These are phyloP conservation scores for Coleophoma crateriformis DNA, from an alignment of 2,329 filamentous ascomycete species.

Conservation along the genomic window DNA sequence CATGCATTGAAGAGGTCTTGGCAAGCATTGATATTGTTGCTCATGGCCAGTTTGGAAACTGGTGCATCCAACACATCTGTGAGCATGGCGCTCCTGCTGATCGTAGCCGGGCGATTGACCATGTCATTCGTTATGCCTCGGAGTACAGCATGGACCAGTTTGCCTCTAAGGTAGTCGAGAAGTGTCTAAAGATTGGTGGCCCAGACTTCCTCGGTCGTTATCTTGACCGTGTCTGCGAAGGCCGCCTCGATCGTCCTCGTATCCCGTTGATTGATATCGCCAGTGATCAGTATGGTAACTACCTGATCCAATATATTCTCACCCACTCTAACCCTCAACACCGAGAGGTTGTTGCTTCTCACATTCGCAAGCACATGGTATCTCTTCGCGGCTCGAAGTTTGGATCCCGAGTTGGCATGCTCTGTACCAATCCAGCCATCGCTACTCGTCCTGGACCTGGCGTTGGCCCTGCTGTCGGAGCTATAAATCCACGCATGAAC, in stretches of 20 bases:
- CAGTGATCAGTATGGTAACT: slow-evolving; percentile 98
- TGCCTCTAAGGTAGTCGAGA: slow-evolving; percentile 97
- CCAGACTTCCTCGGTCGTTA: slow-evolving; percentile 88
- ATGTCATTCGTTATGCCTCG: slow-evolving; percentile 86
- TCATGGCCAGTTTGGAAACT: slow-evolving; percentile 97
- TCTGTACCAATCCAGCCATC: slow-evolving; percentile 92
- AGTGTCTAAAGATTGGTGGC: slow-evolving; percentile 95
- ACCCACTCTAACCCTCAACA: slow-evolving; percentile 83
- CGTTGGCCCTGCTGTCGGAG: slow-evolving; percentile 57
- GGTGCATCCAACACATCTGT: slow-evolving; percentile 99
- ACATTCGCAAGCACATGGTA: slow-evolving; percentile 99
- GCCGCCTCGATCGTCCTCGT: slow-evolving; percentile 81
- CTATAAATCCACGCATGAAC: slow-evolving; percentile 40
- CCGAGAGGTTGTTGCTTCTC: slow-evolving; percentile 84
- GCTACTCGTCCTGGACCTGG: slow-evolving; percentile 85
- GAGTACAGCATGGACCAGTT: slow-evolving; percentile 99
- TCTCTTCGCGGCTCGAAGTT: slow-evolving; percentile 98
- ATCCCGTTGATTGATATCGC: slow-evolving; percentile 98
- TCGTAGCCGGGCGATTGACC: slow-evolving; percentile 88
- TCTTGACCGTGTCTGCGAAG: slow-evolving; percentile 89
- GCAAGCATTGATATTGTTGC: slow-evolving; percentile 93
- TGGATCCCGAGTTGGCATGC: slow-evolving; percentile 95
- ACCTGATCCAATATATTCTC: slow-evolving; percentile 94
- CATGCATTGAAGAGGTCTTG: slow-evolving; percentile 94
- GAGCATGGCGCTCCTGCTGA: slow-evolving; percentile 91